Percentiles rank a stretch among this genome's conserved stretches.
phyloP scores from a whole-genome alignment of 2,329 filamentous ascomycete species.

The Ceratocystis variospora region DNA sequence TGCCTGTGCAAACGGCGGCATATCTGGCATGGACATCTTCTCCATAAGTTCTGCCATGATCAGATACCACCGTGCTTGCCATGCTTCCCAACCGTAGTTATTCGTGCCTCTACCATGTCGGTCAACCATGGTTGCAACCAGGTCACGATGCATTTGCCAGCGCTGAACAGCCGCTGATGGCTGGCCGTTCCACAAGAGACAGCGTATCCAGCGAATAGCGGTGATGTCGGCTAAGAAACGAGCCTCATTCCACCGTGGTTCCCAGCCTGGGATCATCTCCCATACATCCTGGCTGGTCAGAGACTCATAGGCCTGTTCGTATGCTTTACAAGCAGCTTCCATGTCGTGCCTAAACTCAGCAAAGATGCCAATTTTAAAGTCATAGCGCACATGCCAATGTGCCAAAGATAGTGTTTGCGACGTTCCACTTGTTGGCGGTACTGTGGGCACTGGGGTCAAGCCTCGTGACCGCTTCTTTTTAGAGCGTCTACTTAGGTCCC shows the following conservation, averaged over 20 bases:
- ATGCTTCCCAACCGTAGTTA: constrained; percentile 89
- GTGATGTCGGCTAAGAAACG: constrained; percentile 72
- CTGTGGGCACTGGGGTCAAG: constrained; percentile 62
- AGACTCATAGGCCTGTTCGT: constrained; percentile 73
- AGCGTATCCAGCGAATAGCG: constrained; percentile 67
- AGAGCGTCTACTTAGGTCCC: constrained; percentile 82
- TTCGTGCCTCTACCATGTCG: constrained; percentile 69
- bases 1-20: constrained; percentile 31
- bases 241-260: constrained; percentile 81
- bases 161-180: constrained; percentile 65
- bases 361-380: constrained; percentile 83
- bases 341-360: constrained; percentile 89
- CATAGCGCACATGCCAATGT: constrained; percentile 88
- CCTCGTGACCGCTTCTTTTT: constrained; percentile 77
- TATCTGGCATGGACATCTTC: constrained; percentile 37
- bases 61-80: constrained; percentile 63
- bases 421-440: constrained; percentile 69
- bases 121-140: constrained; percentile 65
- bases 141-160: constrained; percentile 65
- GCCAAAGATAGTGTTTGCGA: constrained; percentile 73
- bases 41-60: constrained; percentile 50
- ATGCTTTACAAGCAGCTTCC: constrained; percentile 73
- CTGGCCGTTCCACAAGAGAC: constrained; percentile 65
- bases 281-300: constrained; percentile 72
- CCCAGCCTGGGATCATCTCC: constrained; percentile 82